Conservation (phyloP, 192 early-diverging fungal genomes). For the Phlyctochytrium bullatum region DNA sequence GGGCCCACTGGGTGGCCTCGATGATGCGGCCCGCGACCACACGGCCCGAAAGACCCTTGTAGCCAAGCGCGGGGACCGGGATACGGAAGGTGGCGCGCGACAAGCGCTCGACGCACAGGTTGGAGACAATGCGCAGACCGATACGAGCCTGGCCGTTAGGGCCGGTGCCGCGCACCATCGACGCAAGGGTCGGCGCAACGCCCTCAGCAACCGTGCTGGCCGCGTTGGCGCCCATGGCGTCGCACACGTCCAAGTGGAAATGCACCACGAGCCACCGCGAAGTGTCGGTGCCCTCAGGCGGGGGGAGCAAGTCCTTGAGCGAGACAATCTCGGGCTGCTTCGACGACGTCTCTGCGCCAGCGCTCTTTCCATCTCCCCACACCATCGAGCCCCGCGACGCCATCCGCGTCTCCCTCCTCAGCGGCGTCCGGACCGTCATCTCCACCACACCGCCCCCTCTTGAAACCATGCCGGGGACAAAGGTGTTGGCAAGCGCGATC, state of each 20-base stretch:
- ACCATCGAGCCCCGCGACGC: slow-evolving; percentile 1
- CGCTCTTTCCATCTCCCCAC: not conserved
- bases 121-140: slow-evolving; percentile 68
- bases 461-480: slow-evolving; percentile 60
- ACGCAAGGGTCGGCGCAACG: slow-evolving; percentile 56
- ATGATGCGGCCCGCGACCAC: slow-evolving; percentile 62
- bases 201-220: slow-evolving; percentile 70
- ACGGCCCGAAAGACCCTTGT: slow-evolving; percentile 64
- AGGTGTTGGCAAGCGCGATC: slow-evolving; percentile 58
- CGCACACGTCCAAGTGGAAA: slow-evolving; percentile 72
- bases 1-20: slow-evolving; percentile 70
- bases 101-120: slow-evolving; percentile 63
- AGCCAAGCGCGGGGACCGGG: slow-evolving; percentile 56
- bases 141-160: slow-evolving; percentile 25
- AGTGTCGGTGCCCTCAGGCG: not conserved
- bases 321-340: not conserved
- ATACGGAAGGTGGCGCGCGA: slow-evolving; percentile 61
- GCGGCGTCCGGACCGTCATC: slow-evolving; percentile 49
- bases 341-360: not conserved
- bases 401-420: slow-evolving; percentile 18
- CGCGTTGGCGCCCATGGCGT: slow-evolving; percentile 79
- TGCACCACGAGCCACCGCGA: slow-evolving; percentile 68
- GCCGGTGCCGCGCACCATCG: slow-evolving; percentile 42
- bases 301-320: not conserved
- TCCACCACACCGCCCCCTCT: slow-evolving; percentile 67